These are phyloP conservation scores for Aspergillus avenaceus DNA, from an alignment of 495 filamentous ascomycete species.

Conservation along the genomic window DNA sequence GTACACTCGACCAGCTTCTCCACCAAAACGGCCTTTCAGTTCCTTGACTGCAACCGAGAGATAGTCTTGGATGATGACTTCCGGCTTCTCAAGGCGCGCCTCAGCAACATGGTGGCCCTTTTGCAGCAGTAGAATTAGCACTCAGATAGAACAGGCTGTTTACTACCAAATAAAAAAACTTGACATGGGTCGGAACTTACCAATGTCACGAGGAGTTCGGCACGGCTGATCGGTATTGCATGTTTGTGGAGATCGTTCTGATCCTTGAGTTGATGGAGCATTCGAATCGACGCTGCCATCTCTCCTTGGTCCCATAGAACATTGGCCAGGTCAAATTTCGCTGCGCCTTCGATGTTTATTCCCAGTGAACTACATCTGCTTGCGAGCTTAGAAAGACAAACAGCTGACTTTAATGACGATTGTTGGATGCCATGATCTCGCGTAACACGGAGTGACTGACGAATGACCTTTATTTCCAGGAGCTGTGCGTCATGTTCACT, in stretches of 20 bases:
- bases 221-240: constrained; percentile 65
- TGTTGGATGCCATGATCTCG: constrained; percentile 76
- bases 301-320: constrained; percentile 95
- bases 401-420: constrained; percentile 78
- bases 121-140: constrained; percentile 12
- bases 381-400: constrained; percentile 72
- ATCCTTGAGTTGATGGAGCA: constrained; percentile 71
- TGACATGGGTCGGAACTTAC: constrained; percentile 39
- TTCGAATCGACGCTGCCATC: constrained; percentile 81
- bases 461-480: constrained; percentile 67
- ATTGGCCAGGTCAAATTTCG: constrained; percentile 75
- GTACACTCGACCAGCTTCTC: constrained; percentile 81
- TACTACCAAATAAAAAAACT: background rate
- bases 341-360: constrained; percentile 69
- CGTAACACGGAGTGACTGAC: constrained; percentile 69
- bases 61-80: constrained; percentile 80
- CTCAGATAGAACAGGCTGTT: background rate
- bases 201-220: constrained; percentile 80
- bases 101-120: constrained; percentile 83
- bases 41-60: constrained; percentile 78
- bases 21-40: constrained; percentile 61
- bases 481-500: constrained; percentile 59
- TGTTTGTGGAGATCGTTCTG: constrained; percentile 63
- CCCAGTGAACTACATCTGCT: constrained; percentile 60
- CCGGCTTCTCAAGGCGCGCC: constrained; percentile 88